These are phyloP conservation scores for Talaromyces sp. DNA, from an alignment of 2,329 filamentous ascomycete species.

Conservation along the genomic window DNA sequence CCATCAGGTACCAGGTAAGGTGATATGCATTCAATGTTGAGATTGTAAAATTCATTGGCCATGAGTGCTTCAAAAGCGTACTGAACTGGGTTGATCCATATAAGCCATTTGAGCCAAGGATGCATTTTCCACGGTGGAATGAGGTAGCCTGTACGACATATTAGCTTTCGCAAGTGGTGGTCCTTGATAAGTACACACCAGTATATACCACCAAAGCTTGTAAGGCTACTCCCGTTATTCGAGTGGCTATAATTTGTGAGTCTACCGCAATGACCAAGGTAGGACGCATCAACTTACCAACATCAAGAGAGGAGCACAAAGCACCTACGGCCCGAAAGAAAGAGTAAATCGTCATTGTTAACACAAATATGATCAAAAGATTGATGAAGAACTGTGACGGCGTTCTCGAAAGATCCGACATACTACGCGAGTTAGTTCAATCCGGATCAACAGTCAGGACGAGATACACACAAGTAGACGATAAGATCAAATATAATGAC, in stretches of 20 bases:
- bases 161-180: not conserved
- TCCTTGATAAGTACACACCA: slow-evolving; percentile 22
- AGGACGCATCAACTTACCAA: slow-evolving; percentile 32
- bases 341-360: slow-evolving; percentile 55
- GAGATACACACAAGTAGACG: slow-evolving; percentile 52
- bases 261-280: not conserved
- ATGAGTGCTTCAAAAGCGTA: slow-evolving; percentile 67
- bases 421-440: slow-evolving; percentile 30
- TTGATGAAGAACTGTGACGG: slow-evolving; percentile 62
- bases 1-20: slow-evolving; percentile 56
- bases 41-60: slow-evolving; percentile 64
- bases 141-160: slow-evolving; percentile 52
- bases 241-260: slow-evolving; percentile 35
- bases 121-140: slow-evolving; percentile 61
- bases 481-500: slow-evolving; percentile 58
- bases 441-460: not conserved
- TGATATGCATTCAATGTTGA: slow-evolving; percentile 53
- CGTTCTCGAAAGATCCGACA: slow-evolving; percentile 54
- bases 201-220: slow-evolving; percentile 58
- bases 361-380: slow-evolving; percentile 52
- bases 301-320: slow-evolving; percentile 48
- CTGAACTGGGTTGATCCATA: slow-evolving; percentile 63
- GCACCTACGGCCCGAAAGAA: slow-evolving; percentile 52
- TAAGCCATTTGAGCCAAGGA: slow-evolving; percentile 61
- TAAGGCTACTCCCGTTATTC: slow-evolving; percentile 48